Base-by-base conservation (phyloP, 2,329 filamentous ascomycete species). In the Lizonia empirigonia region DNA sequence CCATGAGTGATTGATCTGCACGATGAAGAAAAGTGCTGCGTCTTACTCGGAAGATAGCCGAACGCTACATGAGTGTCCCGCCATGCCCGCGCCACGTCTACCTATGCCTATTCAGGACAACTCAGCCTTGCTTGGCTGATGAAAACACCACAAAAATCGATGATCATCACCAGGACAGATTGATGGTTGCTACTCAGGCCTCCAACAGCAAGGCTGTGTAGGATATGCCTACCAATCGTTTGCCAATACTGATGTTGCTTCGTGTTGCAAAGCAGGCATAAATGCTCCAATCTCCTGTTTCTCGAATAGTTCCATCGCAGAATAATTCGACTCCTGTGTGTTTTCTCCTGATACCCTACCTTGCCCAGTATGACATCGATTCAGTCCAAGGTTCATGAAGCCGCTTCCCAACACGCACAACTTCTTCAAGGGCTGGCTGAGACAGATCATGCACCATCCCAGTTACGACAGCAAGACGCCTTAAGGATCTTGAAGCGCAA, bases 391-490 rank as follows among this genome's bases (percentile, higher is more conserved):
- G 66, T 70, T 24, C 65, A 65, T 29, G 48, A 61, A 22, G 67
- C 68, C 35, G 55, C 68, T 1, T 50, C 58, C 7, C 59, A 61
- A 24, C 69, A 70, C 18, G 56, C 63, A 2, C 41, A 58, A 6
- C 55, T 72, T 2, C 59, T 72, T 4, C 50, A 57, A 33, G 60
- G 56, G 22, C 62, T 72, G 1, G 56, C 64, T 23, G 64, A 68
- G 40, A 69, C 62, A 2, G 68, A 70, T 39, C 59, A 59, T 7
- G 63, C 68, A 3, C 64, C 65, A 2, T 64, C 64, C 1, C 65
- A 70, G 36, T 60, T 72, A 15, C 56, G 64, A 19, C 67, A 71
- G 23, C 69, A 71, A 41, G 57, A 60, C 30, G 50, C 56, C 2
- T 72, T 36, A 44, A 44, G 8, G 66, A 71, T 19, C 60, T 72